These are phyloP conservation scores for Venturia oleaginea DNA, from an alignment of 2,329 filamentous ascomycete genomes.

Conservation along the genomic window DNA sequence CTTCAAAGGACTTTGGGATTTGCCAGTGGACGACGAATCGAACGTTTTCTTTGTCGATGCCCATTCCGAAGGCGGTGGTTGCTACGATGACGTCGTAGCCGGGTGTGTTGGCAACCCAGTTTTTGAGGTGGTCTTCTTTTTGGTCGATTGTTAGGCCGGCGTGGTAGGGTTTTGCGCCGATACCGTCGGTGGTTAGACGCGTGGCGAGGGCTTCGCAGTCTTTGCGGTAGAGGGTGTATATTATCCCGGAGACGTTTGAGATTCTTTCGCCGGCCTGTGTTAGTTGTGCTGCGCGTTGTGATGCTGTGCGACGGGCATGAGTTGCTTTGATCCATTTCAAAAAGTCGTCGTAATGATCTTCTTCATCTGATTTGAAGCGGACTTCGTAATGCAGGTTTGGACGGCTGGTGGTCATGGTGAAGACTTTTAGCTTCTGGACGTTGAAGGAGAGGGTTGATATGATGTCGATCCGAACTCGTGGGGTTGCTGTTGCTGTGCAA, in stretches of 20 bases:
- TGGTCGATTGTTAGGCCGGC: conserved; percentile 55
- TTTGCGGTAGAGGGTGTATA: conserved; percentile 66
- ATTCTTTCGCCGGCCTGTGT: conserved; percentile 30
- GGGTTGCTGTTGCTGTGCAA: conserved; percentile 83
- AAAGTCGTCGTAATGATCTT: conserved; percentile 67
- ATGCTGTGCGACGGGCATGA: conserved; percentile 55
- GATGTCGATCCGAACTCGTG: conserved; percentile 72
- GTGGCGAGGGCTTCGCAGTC: conserved; percentile 65
- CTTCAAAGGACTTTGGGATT: conserved; percentile 86
- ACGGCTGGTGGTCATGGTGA: conserved; percentile 74
- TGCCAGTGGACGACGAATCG: conserved; percentile 95
- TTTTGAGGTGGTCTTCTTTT: conserved; percentile 61
- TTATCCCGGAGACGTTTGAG: conserved; percentile 64
- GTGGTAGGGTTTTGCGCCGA: conserved; percentile 67
- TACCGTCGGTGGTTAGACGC: conserved; percentile 56
- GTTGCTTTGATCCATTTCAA: conserved; percentile 67
- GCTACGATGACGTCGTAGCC: conserved; percentile 90
- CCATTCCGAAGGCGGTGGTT: conserved; percentile 95
- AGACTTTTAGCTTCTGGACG: conserved; percentile 55
- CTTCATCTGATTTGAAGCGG: conserved; percentile 68
- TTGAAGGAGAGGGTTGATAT: conserved; percentile 65
- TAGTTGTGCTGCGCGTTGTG: conserved; percentile 50
- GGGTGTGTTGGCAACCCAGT: conserved; percentile 63
- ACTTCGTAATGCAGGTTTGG: conserved; percentile 88
- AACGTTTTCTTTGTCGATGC: conserved; percentile 91